These are phyloP conservation scores for Cladosporium sp. DNA, from an alignment of 2,329 filamentous ascomycete genomes.

Conservation along the genomic window DNA sequence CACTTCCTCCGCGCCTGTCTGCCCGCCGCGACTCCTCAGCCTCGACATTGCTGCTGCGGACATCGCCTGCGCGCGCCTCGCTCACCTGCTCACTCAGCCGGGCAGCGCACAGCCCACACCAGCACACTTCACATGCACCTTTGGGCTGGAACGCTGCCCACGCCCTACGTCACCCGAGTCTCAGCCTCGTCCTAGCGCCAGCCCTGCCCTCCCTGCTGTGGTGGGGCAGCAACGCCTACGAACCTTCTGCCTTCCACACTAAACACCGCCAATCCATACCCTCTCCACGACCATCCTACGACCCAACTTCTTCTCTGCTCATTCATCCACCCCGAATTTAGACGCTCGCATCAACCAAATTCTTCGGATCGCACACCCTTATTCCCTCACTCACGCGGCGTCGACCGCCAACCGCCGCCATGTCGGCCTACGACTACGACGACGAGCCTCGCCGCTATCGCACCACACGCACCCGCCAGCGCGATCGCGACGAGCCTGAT, in stretches of 20 bases:
- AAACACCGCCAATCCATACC: background rate
- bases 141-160: too few relatives aligned
- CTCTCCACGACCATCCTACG: background rate
- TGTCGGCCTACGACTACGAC: constrained; percentile 45
- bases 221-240: background rate
- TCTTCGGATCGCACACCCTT: background rate
- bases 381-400: constrained; percentile 6
- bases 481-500: constrained; percentile 45
- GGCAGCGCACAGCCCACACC: too few relatives aligned
- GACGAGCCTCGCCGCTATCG: constrained; percentile 41
- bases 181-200: too few relatives aligned
- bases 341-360: background rate
- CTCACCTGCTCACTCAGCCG: too few relatives aligned
- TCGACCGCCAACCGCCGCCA: constrained; percentile 22
- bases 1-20: too few relatives aligned
- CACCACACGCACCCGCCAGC: constrained; percentile 33
- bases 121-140: too few relatives aligned
- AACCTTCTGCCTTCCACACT: background rate
- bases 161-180: too few relatives aligned
- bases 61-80: too few relatives aligned
- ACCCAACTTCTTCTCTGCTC: background rate
- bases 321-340: background rate
- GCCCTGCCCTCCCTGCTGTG: too few relatives aligned
- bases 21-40: too few relatives aligned
- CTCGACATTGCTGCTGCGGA: too few relatives aligned